phyloP scores from a whole-genome alignment of 345 rosid genomes.

The Melaleuca quinquenervia region DNA sequence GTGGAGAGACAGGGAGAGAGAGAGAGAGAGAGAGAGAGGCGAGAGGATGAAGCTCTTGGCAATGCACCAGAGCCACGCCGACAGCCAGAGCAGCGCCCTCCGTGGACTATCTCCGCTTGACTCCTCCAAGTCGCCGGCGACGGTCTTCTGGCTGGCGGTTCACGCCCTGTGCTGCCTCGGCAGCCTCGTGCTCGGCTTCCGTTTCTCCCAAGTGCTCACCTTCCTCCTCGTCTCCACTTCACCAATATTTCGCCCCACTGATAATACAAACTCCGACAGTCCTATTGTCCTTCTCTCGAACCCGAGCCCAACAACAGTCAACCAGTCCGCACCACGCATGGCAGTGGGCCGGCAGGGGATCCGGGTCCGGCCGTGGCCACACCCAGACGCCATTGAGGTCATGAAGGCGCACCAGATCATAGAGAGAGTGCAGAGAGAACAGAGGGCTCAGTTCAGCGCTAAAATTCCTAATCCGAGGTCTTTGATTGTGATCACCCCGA shows the following conservation, averaged over 20 bases:
- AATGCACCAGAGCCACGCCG: constrained; percentile 68
- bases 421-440: constrained; percentile 84
- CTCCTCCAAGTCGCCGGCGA: constrained; percentile 58
- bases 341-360: constrained; percentile 96
- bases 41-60: constrained; percentile 69
- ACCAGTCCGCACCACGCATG: constrained; percentile 38
- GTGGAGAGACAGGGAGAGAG: not conserved
- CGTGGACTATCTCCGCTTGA: constrained; percentile 26
- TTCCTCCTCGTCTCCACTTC: constrained; percentile 78
- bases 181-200: constrained; percentile 77
- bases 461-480: constrained; percentile 33
- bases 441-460: constrained; percentile 57
- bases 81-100: constrained; percentile 60
- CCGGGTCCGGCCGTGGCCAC: constrained; percentile 99
- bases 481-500: constrained; percentile 74
- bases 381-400: constrained; percentile 81
- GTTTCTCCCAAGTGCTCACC: constrained; percentile 80
- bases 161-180: constrained; percentile 81
- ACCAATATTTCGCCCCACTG: not conserved
- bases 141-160: constrained; percentile 59
- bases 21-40: not conserved
- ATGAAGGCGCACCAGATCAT: constrained; percentile 88
- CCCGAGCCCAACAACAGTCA: constrained; percentile 3
- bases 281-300: constrained; percentile 10
- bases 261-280: constrained; percentile 1